Evolutionary conservation across 2,329 filamentous ascomycete genomes (phyloP), one percentile per base, ranked within the genome.

Genomic region (Trichocomaceae sp.): DNA sequence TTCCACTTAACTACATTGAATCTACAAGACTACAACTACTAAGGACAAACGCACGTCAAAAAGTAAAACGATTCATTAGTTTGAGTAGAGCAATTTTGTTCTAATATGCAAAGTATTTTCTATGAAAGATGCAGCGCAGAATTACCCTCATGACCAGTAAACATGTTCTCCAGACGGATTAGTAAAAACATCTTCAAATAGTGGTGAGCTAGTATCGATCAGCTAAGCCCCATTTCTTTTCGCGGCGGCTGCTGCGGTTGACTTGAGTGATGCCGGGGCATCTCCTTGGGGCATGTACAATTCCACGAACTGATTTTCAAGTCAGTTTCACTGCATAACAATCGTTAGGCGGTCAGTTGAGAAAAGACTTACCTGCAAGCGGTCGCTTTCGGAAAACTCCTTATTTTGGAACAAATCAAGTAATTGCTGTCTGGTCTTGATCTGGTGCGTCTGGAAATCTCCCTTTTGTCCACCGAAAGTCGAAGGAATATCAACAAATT

Each of bases 281-380:
- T 93, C 88, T 58, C 89, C 78, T 72, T 81, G 85, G 2, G 83
- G 83, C 80, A 92, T 88, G 61, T 88, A 85, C 51, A 92, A 63
- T 76, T 93, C 88, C 33, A 92, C 87, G 63, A 92, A 84, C 66
- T 90, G 79, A 19, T 76, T 49, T 41, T 57, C 7, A 26, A 29
- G 31, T 42, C 47, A 52, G 54, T 52, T 42, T 26, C 54, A 39
- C 33, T 61, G 42, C 44, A 35, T 2, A 10, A 22, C 5, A 17
- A 35, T 47, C 13, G 15, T 2, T 9, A 44, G 13, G 15, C 9
- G 31, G 26, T 15, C 12, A 17, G 10, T 35, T 35, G 2, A 35
- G 26, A 29, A n/a, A 29, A 20, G 50, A 33, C 62, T 59, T 57
- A 70, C 69, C 64, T 74, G 72, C 41, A 75, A 60, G 60, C 64